Conservation (phyloP, 495 filamentous ascomycete genomes). For the Chaetomium cochliodes region DNA sequence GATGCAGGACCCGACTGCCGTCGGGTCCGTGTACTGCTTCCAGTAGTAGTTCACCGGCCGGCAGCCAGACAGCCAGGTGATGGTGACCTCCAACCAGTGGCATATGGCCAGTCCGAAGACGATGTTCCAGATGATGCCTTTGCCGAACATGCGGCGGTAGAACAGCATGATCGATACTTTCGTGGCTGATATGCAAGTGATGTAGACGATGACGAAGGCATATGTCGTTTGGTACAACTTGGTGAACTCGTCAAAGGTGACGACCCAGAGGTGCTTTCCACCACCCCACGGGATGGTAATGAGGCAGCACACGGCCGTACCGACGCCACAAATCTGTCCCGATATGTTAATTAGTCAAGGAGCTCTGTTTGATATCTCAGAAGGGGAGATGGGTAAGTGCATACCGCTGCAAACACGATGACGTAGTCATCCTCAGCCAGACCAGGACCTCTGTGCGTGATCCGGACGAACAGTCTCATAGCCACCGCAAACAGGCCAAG, state of each 20-base stretch:
- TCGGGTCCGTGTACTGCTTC: constrained; percentile 29
- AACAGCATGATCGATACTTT: constrained; percentile 29
- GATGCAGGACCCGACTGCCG: constrained; percentile 25
- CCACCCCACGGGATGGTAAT: constrained; percentile 25
- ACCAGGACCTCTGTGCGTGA: constrained; percentile 22
- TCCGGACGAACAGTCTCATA: constrained; percentile 21
- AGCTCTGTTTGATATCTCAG: too few species aligned
- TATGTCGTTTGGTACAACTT: constrained; percentile 30
- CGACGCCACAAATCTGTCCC: constrained; percentile 17
- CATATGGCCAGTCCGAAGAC: constrained; percentile 21
- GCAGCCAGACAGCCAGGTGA: constrained; percentile 28
- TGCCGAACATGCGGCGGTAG: constrained; percentile 30
- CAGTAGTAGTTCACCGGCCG: constrained; percentile 27
- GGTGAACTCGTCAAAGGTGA: constrained; percentile 22
- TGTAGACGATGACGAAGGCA: constrained; percentile 33
- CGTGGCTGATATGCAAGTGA: constrained; percentile 30
- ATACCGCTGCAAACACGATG: constrained; percentile 19
- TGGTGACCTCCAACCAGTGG: constrained; percentile 29
- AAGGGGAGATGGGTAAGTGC: too few species aligned
- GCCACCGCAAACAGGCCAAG: constrained; percentile 22
- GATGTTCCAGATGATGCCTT: constrained; percentile 21
- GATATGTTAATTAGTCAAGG: too few species aligned
- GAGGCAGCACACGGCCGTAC: constrained; percentile 28
- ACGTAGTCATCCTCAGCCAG: constrained; percentile 28
- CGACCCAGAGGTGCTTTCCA: constrained; percentile 29